Evolutionary conservation across 164 flowering plant genomes (phyloP), one percentile per base, ranked within the genome.

Genomic region (Hamamelis virginiana): DNA sequence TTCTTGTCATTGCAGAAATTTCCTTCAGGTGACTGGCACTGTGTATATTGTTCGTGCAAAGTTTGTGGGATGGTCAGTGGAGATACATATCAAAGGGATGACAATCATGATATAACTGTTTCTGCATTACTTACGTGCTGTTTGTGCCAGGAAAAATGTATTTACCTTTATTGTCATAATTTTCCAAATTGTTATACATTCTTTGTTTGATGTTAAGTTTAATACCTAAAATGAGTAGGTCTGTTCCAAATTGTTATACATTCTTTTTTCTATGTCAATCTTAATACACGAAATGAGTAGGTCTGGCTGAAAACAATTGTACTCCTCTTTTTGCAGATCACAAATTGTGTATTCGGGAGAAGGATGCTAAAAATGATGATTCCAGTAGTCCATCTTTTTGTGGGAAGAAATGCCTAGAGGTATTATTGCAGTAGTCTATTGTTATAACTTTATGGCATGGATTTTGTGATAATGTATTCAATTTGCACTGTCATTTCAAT

Each of bases 11-110:
- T 78, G 80, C 86, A 87, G 90, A 72, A 70, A 45, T 76, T 87
- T 38, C 94, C 94, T 57, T 71, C 86, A 9, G 91, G 94, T 64
- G 83, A 80, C 27, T 89, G 94, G 94, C 70, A 78, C 67, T 89
- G 94, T 65, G 53, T 74, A 9, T 81, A 84, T 67, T 89, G 94
- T 78, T 69, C 85, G 13, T 89, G 94, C 87, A 86, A 86, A 72
- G 79, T 81, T 64, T 89, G 94, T 76, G 85, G 81, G 28, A 44
- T 43, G 59, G 72, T 69, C 43, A 60, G 77, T 61, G 60, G 53
- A 19, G 46, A 48, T 41, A 33, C 70, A 14, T 23, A n/a, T 64
- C 59, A 68, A 27, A 51, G 15, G 25, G 72, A 76, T 61, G 71
- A 21, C 64, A 46, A 75, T 57, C 68, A 59, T 22, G 66, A 60